These are phyloP conservation scores for Fusarium torreyae DNA, from an alignment of 2,329 filamentous ascomycete genomes.

Conservation along the genomic window DNA sequence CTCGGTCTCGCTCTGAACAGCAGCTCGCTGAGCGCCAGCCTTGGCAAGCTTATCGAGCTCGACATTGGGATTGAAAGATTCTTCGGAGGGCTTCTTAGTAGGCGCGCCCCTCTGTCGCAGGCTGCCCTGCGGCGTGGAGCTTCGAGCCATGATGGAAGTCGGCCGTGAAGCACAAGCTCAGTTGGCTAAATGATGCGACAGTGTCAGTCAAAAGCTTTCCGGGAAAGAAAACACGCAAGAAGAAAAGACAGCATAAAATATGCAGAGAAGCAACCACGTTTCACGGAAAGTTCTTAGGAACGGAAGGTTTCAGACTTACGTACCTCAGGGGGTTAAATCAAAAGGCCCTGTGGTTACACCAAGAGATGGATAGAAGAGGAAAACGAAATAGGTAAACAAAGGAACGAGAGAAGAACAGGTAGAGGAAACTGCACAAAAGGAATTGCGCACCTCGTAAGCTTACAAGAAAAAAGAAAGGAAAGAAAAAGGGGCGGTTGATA, in stretches of 20 bases:
- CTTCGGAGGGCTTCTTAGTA: conserved; percentile 63
- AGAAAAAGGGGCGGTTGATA: conserved; percentile 34
- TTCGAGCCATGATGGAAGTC: conserved; percentile 61
- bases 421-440: conserved; percentile 34
- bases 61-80: conserved; percentile 58
- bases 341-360: conserved; percentile 26
- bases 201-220: conserved; percentile 41
- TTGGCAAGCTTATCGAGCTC: conserved; percentile 68
- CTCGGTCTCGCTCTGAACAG: conserved; percentile 77
- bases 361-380: conserved; percentile 27
- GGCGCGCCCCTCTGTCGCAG: conserved; percentile 72
- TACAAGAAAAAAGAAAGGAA: conserved; percentile 30
- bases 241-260: conserved; percentile 9
- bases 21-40: conserved; percentile 53
- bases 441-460: conserved; percentile 40
- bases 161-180: conserved; percentile 16
- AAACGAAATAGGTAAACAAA: conserved; percentile 41
- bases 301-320: conserved; percentile 38
- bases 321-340: conserved; percentile 43
- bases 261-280: conserved; percentile 23
- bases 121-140: conserved; percentile 68
- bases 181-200: conserved; percentile 29
- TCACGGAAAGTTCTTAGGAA: conserved; percentile 33
- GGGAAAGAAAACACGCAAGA: background rate
- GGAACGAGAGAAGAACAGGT: conserved; percentile 45